phyloP scores from a whole-genome alignment of 2,329 filamentous ascomycete genomes.

The Chrysoporthe puriensis region DNA sequence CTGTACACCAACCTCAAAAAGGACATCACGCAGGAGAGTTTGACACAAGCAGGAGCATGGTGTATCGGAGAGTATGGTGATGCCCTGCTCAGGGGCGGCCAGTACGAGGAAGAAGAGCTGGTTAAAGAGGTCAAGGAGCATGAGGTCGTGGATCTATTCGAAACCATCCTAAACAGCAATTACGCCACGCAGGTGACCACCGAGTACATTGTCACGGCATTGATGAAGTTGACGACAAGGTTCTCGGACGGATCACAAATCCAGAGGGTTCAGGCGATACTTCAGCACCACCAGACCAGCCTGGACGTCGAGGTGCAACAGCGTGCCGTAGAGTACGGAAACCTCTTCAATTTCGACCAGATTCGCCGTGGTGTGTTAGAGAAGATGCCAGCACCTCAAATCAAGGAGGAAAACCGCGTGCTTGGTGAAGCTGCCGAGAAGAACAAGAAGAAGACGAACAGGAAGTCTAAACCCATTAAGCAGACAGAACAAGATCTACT shows the following conservation, averaged over 20 bases:
- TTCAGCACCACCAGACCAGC: slow-evolving; percentile 80
- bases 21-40: slow-evolving; percentile 95
- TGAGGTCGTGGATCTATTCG: slow-evolving; percentile 92
- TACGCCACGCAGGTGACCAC: slow-evolving; percentile 90
- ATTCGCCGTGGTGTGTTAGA: slow-evolving; percentile 90
- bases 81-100: slow-evolving; percentile 81
- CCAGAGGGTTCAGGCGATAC: slow-evolving; percentile 78
- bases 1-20: slow-evolving; percentile 89
- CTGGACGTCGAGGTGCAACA: slow-evolving; percentile 96
- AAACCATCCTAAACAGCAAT: slow-evolving; percentile 88
- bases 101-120: slow-evolving; percentile 92
- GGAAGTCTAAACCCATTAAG: slow-evolving; percentile 77
- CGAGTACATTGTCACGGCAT: slow-evolving; percentile 92
- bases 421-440: slow-evolving; percentile 76
- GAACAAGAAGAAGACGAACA: slow-evolving; percentile 65
- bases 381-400: slow-evolving; percentile 97
- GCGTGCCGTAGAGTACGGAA: slow-evolving; percentile 91
- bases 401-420: slow-evolving; percentile 91
- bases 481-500: slow-evolving; percentile 90
- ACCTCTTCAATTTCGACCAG: slow-evolving; percentile 88
- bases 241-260: slow-evolving; percentile 83
- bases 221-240: slow-evolving; percentile 93
- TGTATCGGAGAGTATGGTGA: slow-evolving; percentile 98
- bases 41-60: slow-evolving; percentile 93
- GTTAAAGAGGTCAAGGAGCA: slow-evolving; percentile 80